Conservation (phyloP, 495 filamentous ascomycete genomes). For the Lophium mytilinum region DNA sequence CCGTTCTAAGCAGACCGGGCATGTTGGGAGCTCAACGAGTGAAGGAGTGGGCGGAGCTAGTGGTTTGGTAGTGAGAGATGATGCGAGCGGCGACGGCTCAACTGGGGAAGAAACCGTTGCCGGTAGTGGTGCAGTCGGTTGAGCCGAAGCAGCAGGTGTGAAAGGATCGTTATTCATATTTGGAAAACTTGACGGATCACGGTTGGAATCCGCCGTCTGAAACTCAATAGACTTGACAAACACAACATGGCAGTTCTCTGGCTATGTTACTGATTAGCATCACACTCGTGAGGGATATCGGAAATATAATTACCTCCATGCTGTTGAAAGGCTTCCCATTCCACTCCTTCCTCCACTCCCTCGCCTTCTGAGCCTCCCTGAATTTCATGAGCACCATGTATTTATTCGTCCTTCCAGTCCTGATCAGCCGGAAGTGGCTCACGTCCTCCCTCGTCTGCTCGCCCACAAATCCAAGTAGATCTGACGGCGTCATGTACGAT, state of each 20-base stretch:
- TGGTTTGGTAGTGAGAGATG: constrained; percentile 62
- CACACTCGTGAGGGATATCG: not conserved
- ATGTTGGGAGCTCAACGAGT: constrained; percentile 87
- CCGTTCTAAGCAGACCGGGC: constrained; percentile 90
- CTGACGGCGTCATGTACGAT: constrained; percentile 80
- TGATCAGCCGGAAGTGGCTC: constrained; percentile 91
- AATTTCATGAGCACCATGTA: constrained; percentile 99
- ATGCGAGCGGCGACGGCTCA: constrained; percentile 39
- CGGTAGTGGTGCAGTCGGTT: constrained; percentile 27
- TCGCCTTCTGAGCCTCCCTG: constrained; percentile 61
- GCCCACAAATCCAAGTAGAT: constrained; percentile 88
- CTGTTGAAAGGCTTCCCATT: constrained; percentile 93
- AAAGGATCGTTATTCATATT: constrained; percentile 60
- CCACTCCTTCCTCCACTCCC: constrained; percentile 74
- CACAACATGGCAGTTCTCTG: constrained; percentile 92
- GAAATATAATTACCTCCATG: constrained; percentile 63
- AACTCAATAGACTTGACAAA: constrained; percentile 88
- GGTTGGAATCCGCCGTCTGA: constrained; percentile 38
- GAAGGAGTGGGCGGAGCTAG: constrained; percentile 86
- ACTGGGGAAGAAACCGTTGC: constrained; percentile 24
- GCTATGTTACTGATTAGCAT: constrained; percentile 43
- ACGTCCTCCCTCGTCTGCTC: constrained; percentile 81
- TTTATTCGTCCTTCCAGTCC: constrained; percentile 77
- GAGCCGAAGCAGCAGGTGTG: constrained; percentile 35
- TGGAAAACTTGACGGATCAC: constrained; percentile 42